Evolutionary conservation across 148 eudicot species (phyloP), one percentile per base, ranked within the genome.

Genomic region (Amaranthus hypochondriacus): DNA sequence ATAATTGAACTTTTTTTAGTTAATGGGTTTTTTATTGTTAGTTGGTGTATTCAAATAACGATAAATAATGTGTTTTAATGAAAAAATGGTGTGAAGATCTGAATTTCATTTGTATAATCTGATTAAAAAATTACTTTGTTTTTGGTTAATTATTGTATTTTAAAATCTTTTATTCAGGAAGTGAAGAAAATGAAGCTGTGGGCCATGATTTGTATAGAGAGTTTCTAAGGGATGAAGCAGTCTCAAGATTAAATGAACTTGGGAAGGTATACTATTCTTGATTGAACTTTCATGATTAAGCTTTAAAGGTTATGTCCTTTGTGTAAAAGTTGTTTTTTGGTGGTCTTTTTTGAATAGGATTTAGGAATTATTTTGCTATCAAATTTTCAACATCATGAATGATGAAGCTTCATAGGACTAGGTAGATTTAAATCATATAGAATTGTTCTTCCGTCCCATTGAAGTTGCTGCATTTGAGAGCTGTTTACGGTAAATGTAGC

Each of bases 171-270:
- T 57, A 59, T 81, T 72, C 66, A 85, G 89, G 81, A 70, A 67
- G 56, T 75, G 89, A 83, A 73, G 84, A 76, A 80, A 52, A 73
- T 56, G 82, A 83, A 69, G 79, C 64, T 13, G 70, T 59, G 59
- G 83, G 79, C 56, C 65, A 64, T 68, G 80, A 81, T 68, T 77
- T 84, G 79, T 86, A 81, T 75, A 79, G 75, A 14, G 89, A 84
- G 56, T 80, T 81, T 70, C 79, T 93, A 18, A 90, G 84, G 74
- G 86, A 86, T 67, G 96, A 93, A 73, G 93, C 96, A 1, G 89
- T 89, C 44, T 85, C 89, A 44, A 85, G 92, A 81, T 83, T 93
- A 72, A 62, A 73, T 75, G 89, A 87, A 75, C 94, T 93, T 51
- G 96, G 92, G 57, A 86, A 88, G 98, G 98, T 93, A 81, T 74